Base-by-base conservation (phyloP, 2,329 filamentous ascomycete genomes). In the Fusarium miscanthi region DNA sequence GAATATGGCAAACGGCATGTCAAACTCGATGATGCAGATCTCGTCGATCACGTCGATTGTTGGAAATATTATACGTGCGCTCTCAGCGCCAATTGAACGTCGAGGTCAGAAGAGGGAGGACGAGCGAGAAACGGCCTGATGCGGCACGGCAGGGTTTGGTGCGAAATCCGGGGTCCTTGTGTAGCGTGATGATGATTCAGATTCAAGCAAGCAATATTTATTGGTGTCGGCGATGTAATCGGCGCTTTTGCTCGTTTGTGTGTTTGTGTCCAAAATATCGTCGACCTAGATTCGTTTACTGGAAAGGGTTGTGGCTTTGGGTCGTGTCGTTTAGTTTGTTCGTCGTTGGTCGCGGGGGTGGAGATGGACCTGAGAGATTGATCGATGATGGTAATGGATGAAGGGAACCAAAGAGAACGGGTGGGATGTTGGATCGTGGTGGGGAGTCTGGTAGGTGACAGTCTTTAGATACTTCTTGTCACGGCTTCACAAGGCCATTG, bases 291-390 rank as follows among this genome's bases (percentile, higher is more conserved):
- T 40, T 33, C 27, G 37, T 54, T 35, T 59, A 31, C 41, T 57
- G 59, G 31, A 57, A 41, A 45, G n/a, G 67, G 40, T 48, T 51
- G 43, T 56, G 46, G 33, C 46, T 30, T 41, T 16, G 8, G 56
- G 56, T 62, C 41, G 61, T 37, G 38, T 53, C 27, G 23, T 45
- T 43, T 43, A 43, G 60, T 67, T 59, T 62, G 35, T 37, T 73
- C 66, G 62, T 73, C 40, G 62, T 61, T 45, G 59, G 70, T 73
- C 71, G 66, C 63, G 70, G 71, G 58, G 70, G 57, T 73, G 70
- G 62, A 71, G 70, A 63, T 70, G 54, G 31, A 43, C n/a, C 38
- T 43, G 27, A 48, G 70, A 59, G 52, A 64, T 41, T 30, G 57
- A 71, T 51, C 51, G 58, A 61, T 71, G 69, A 57, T 45, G 59